Evolutionary conservation across 345 rosid species (phyloP), one percentile per base, ranked within the genome.

Genomic region (Murraya paniculata): DNA sequence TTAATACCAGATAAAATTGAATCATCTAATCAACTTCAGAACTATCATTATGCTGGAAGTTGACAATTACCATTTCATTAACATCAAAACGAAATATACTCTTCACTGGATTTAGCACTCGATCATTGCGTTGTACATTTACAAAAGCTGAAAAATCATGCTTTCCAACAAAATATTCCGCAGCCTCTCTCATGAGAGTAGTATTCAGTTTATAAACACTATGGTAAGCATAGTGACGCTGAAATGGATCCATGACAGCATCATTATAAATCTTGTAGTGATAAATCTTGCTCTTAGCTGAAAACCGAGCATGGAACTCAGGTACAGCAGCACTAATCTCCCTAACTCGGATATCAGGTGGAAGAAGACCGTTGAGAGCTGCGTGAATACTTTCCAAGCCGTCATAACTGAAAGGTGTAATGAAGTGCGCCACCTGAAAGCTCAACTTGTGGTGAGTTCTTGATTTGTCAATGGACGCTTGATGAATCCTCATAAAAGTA

Each of bases 121-220:
- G 82, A 70, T 93, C 92, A 62, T 89, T 88, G 10, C 88, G 90
- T 33, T 92, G 89, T n/a, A 87, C 86, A 75, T 96, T 94, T 67
- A 86, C 97, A 88, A 94, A 93, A 68, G 98, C 99, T 53, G 98
- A 85, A 87, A 93, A 91, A 86, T 95, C 91, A 73, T 89, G 95
- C 68, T 61, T 85, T 81, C 98, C 98, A 2, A 91, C 66, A 67
- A 91, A 93, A 82, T 79, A 75, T 36, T 83, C 62, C 10, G 98
- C 93, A 78, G 97, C 98, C 88, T 90, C 90, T 38, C 85, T 86
- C 92, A 93, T 90, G 73, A 69, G 82, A 75, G 61, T 72, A 53
- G 86, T 77, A 81, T 93, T 91, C 75, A 93, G 90, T 80, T 82
- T 92, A 80, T 91, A 86, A 76, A 81, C 72, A 81, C 86, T 80